Evolutionary conservation across 2,329 filamentous ascomycete genomes (phyloP), one percentile per base, ranked within the genome.

Genomic region (Fusarium papillatum): DNA sequence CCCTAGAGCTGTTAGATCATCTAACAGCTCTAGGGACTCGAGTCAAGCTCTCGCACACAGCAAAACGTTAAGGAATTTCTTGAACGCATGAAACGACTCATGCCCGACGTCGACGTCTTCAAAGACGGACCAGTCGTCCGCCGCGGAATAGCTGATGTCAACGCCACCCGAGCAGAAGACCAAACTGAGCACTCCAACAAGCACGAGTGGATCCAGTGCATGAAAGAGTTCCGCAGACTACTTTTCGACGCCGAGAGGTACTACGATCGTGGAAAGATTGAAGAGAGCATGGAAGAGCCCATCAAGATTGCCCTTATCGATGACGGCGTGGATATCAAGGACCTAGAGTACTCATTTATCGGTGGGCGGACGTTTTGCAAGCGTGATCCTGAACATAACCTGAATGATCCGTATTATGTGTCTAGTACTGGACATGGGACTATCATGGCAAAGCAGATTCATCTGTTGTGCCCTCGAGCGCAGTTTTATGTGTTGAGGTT

Each of bases 271-370:
- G 43, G 34, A 8, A 71, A 74, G 10, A 17, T 72, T 13, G 50
- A 46, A 1, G 75, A 76, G 19, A 66, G 22, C 5, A 64, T 78
- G 22, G 71, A 76, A 24, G 75, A 77, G 41, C 75, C 74, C 6
- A 77, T 83, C 68, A 46, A 77, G 22, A 74, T 86, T 10, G 85
- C 83, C 3, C 74, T 86, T 5, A 85, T 86, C 41, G 84, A 86
- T 64, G 84, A 86, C 41, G 84, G 84, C 5, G 80, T 85, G 1
- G 81, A 85, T 57, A 73, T 80, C 4, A 76, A 74, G 16, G 73
- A 81, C 7, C 69, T 85, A 2, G 65, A 80, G 9, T 73, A 70
- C n/a, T 77, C 66, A 8, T 79, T 81, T 22, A 70, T 75, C 0
- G 76, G 68, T 2, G 83, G 83, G 0, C 63, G 69, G 5, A 82